Base-by-base conservation (phyloP, 192 early-diverging fungal species). In the Diversispora eburnea region DNA sequence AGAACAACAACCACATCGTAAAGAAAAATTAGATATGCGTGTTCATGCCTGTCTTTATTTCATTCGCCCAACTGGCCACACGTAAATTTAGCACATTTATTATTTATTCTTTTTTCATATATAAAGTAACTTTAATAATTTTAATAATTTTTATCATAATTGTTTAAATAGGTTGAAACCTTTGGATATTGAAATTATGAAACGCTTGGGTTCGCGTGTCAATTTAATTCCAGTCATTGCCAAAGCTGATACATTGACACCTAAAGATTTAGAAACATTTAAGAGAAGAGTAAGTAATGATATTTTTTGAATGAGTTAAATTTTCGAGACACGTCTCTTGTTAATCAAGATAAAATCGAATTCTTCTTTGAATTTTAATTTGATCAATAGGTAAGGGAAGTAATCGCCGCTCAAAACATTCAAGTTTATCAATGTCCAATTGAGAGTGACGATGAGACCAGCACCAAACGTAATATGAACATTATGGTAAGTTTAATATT, bases 41-140 rank as follows among this genome's bases (percentile, higher is more conserved):
- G 96, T 99, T 33, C 95, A 99, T 84, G 94, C 91, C 74, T 99
- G 97, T 81, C 82, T 99, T 72, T 99, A 99, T 85, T 99, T 99
- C 81, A 96, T 99, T 82, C 94, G 92, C 58, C 96, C 97, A 55
- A 95, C 95, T 66, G 97, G 97, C 46, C 96, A 98, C 85, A 98
- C 91, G 88, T 89, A 74, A 76, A 64, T 56, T 39, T 25, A 59
- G 43, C 43, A 6, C 33, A 19, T 60, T 48, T 41, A 47, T 25
- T 43, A 66, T 57, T 47, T 8, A 9, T 25, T 59, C 25, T 25
- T 59, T 59, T 39, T 49, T 74, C 54, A 22, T 5, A 13, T 15
- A 64, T 67, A 43, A 46, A 54, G 51, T 51, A 75, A 63, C 42
- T 41, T 66, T 45, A 75, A 7, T 66, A 72, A 41, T 70, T 41